phyloP scores from a whole-genome alignment of 176 grass and related monocot genomes.

The Eleusine indica region DNA sequence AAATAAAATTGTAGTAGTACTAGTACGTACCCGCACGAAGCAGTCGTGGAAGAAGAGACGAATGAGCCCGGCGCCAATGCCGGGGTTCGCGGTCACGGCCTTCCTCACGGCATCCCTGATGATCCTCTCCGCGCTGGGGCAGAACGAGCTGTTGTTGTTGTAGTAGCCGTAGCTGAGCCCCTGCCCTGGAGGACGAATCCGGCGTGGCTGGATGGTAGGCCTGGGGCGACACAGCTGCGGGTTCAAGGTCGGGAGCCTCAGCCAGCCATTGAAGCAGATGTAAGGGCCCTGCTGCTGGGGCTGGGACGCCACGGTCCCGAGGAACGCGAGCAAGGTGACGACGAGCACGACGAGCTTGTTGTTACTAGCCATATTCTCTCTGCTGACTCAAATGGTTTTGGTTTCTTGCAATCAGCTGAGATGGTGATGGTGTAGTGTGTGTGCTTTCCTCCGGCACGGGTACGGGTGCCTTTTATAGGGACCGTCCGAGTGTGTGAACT shows the following conservation, averaged over 20 bases:
- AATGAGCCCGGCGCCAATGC: background rate
- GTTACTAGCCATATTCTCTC: background rate
- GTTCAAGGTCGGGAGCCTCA: background rate
- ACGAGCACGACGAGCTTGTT: too few species aligned
- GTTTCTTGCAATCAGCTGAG: background rate
- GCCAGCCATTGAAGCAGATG: background rate
- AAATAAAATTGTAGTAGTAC: too few species aligned
- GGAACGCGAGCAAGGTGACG: background rate
- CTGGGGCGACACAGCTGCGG: background rate
- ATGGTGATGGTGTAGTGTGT: background rate
- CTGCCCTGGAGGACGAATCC: rapidly evolving
- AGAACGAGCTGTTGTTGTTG: background rate
- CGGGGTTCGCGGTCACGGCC: background rate
- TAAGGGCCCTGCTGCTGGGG: background rate
- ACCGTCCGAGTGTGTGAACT: background rate
- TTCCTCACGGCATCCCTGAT: background rate
- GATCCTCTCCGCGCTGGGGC: background rate
- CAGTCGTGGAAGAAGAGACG: constrained; percentile 27
- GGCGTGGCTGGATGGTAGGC: background rate
- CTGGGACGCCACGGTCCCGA: background rate
- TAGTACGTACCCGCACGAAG: constrained; percentile 5
- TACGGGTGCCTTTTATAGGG: background rate
- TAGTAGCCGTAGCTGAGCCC: constrained; percentile 19
- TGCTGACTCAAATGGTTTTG: background rate
- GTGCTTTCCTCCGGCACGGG: background rate